Percentiles rank a stretch among this genome's conserved stretches.
phyloP scores from a whole-genome alignment of 345 rosid species.

The Angophora floribunda region DNA sequence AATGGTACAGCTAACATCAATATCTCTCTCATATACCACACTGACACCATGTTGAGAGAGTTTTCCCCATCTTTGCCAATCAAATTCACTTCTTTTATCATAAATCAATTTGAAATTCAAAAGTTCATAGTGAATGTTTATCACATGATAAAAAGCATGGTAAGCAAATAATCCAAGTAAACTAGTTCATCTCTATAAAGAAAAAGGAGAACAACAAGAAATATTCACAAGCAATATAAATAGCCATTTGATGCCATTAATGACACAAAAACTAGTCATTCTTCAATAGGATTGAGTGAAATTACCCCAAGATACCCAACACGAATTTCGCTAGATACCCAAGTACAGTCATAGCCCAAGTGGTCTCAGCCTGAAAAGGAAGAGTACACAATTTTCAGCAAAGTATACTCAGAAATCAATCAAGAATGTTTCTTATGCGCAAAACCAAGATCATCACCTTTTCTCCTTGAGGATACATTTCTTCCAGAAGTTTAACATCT shows the following conservation, averaged over 20 bases:
- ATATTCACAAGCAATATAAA: not conserved
- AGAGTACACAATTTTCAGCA: constrained; percentile 1
- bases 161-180: not conserved
- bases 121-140: not conserved
- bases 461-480: constrained; percentile 99
- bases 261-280: not conserved
- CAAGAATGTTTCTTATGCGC: not conserved
- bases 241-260: not conserved
- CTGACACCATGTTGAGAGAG: not conserved
- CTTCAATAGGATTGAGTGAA: not conserved
- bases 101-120: not conserved
- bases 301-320: constrained; percentile 84
- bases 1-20: not conserved
- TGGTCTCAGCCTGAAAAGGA: constrained; percentile 78
- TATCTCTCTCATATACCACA: not conserved
- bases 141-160: not conserved
- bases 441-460: constrained; percentile 33
- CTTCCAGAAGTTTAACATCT: constrained; percentile 95
- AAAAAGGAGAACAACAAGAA: not conserved
- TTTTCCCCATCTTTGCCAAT: not conserved
- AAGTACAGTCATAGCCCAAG: constrained; percentile 96
- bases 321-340: constrained; percentile 91
- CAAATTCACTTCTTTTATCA: not conserved
- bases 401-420: not conserved
- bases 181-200: not conserved